A percentile compares a stretch with the other conserved stretches of the same genome.
Conservation (phyloP, 805 yeast species). For the Pichia eremophila region DNA sequence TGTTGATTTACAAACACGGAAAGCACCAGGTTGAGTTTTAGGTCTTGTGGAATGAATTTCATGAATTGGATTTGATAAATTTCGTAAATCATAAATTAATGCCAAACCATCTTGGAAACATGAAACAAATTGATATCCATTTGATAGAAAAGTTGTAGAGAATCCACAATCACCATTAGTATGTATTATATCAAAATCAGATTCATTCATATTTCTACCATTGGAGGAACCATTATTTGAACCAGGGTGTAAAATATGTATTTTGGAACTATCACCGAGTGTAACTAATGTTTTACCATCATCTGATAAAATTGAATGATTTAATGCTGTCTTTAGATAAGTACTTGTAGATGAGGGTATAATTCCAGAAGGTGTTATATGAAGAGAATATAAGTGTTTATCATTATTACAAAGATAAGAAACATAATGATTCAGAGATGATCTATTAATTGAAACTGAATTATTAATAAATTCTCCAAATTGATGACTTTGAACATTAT, state of each 20-base stretch:
- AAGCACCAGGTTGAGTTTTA: slow-evolving; percentile 34
- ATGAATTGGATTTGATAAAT: slow-evolving; percentile 41
- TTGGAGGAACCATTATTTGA: neutral
- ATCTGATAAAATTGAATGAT: slow-evolving; percentile 63
- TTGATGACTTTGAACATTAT: slow-evolving; percentile 16
- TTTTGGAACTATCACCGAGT: slow-evolving; percentile 69
- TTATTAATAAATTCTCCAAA: slow-evolving; percentile 81
- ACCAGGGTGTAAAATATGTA: slow-evolving; percentile 47
- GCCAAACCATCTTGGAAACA: slow-evolving; percentile 84
- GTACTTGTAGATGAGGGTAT: slow-evolving; percentile 28
- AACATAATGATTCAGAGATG: slow-evolving; percentile 33
- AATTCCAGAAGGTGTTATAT: slow-evolving; percentile 39
- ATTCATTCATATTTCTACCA: slow-evolving; percentile 11
- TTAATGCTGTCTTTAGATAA: slow-evolving; percentile 56
- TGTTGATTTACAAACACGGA: slow-evolving; percentile 29
- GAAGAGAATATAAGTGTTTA: slow-evolving; percentile 54
- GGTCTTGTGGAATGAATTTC: slow-evolving; percentile 53
- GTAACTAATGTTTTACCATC: slow-evolving; percentile 49
- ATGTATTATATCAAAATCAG: slow-evolving; percentile 28
- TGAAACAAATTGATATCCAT: slow-evolving; percentile 65
- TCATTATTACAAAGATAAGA: slow-evolving; percentile 82
- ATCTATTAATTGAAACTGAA: slow-evolving; percentile 49
- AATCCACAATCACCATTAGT: slow-evolving; percentile 73
- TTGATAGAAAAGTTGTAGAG: slow-evolving; percentile 69
- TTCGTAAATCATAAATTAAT: slow-evolving; percentile 67